Conservation (phyloP, 2,329 filamentous ascomycete genomes). For the Kalmusia sp. region DNA sequence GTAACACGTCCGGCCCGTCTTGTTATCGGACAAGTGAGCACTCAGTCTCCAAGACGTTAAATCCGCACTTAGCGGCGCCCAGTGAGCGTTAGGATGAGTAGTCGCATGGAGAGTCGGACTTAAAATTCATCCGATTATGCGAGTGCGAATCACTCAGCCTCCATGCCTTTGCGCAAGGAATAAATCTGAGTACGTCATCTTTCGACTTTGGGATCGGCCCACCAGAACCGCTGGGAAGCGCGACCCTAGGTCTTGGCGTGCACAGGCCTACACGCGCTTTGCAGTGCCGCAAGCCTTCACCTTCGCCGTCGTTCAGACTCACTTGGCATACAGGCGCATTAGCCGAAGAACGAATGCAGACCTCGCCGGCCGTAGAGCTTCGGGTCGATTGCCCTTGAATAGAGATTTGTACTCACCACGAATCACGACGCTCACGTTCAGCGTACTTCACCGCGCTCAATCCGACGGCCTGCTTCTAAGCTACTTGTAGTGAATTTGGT, state of each 20-base stretch:
- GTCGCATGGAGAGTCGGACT: slow-evolving; percentile 1
- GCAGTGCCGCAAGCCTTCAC: not conserved
- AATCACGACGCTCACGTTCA: too few species aligned
- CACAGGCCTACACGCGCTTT: not conserved
- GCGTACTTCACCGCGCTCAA: too few species aligned
- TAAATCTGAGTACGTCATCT: not conserved
- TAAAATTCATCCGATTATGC: slow-evolving; percentile 3
- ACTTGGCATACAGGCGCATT: too few species aligned
- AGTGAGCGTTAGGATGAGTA: not conserved
- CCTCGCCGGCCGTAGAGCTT: too few species aligned
- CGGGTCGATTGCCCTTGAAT: too few species aligned
- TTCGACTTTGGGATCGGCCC: not conserved
- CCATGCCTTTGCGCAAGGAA: not conserved
- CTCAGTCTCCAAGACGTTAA: slow-evolving; percentile 1
- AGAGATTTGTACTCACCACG: too few species aligned
- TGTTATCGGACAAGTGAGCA: slow-evolving; percentile 21
- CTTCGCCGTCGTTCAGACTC: too few species aligned
- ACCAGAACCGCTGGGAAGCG: not conserved
- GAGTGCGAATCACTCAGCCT: slow-evolving; percentile 6
- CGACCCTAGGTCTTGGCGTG: not conserved
- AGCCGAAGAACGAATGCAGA: too few species aligned
- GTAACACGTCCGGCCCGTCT: slow-evolving; percentile 28
- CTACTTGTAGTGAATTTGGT: not conserved
- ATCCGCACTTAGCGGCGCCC: slow-evolving; percentile 9
- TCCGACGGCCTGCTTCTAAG: too few species aligned